phyloP scores from a whole-genome alignment of 2,329 filamentous ascomycete species.

The Elsinoe ampelina region DNA sequence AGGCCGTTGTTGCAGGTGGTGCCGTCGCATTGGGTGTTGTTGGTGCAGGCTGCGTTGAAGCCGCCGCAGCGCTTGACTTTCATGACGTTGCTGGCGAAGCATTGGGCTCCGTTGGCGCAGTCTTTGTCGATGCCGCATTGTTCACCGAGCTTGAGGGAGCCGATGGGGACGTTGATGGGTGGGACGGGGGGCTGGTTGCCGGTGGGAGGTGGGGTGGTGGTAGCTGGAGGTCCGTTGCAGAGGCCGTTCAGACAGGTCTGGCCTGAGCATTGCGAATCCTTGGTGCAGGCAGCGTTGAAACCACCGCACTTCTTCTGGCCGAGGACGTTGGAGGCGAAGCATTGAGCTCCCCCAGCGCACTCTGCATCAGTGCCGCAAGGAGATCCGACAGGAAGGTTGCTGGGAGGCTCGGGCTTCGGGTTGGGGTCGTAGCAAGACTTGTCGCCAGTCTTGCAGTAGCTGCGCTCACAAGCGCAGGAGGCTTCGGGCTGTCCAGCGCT shows the following conservation, averaged over 20 bases:
- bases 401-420: background rate
- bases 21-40: constrained; percentile 20
- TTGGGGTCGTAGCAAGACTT: constrained; percentile 1
- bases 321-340: constrained; percentile 17
- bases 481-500: background rate
- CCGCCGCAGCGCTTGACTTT: constrained; percentile 18
- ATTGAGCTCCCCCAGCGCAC: constrained; percentile 18
- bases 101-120: constrained; percentile 18
- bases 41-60: constrained; percentile 20
- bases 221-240: constrained; percentile 18
- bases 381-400: constrained; percentile 18
- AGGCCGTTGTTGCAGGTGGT: constrained; percentile 22
- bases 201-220: background rate
- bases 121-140: constrained; percentile 18
- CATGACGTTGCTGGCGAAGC: constrained; percentile 17
- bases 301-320: constrained; percentile 19
- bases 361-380: constrained; percentile 18
- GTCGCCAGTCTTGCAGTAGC: constrained; percentile 1
- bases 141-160: constrained; percentile 19
- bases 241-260: constrained; percentile 22
- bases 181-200: background rate
- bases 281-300: constrained; percentile 20
- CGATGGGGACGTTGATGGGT: constrained; percentile 17
- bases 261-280: constrained; percentile 20
- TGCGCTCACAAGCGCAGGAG: background rate